Evolutionary conservation across 1,139 yeast genomes (phyloP).

Genomic region (Candida mesenterica): DNA sequence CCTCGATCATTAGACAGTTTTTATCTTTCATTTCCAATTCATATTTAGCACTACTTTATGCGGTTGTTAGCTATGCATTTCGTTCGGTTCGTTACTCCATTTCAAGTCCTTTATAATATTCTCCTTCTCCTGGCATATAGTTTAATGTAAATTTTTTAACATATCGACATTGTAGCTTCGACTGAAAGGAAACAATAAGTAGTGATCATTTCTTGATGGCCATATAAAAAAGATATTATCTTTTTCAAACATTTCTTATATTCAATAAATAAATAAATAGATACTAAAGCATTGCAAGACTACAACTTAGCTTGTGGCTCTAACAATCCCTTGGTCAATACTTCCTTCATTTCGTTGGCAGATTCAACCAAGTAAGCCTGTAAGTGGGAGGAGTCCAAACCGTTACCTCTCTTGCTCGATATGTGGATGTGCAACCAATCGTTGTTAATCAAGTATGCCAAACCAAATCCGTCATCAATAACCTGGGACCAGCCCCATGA

Average conservation of each 20-base stretch:
- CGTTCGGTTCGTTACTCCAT: not conserved
- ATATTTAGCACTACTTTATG: too few species aligned
- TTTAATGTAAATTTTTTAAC: too few species aligned
- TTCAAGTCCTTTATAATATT: too few species aligned
- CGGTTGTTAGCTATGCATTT: too few species aligned
- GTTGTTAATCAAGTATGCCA: conserved; percentile 88
- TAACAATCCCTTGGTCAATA: conserved; percentile 46
- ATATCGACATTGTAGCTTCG: too few species aligned
- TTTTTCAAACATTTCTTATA: too few species aligned
- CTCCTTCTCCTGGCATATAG: not conserved
- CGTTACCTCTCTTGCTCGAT: conserved; percentile 69
- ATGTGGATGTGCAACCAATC: conserved; percentile 87
- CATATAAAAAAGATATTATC: too few species aligned
- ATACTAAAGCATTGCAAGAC: not conserved
- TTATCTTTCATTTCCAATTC: not conserved
- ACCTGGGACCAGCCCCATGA: conserved; percentile 98
- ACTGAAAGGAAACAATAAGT: too few species aligned
- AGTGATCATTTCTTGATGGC: too few species aligned
- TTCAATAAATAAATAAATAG: not conserved
- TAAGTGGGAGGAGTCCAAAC: conserved; percentile 65
- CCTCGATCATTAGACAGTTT: conserved; percentile 1
- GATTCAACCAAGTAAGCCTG: conserved; percentile 71
- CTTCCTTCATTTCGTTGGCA: conserved; percentile 77
- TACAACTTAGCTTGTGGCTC: conserved; percentile 41
- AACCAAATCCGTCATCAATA: conserved; percentile 88